Evolutionary conservation across 805 yeast genomes (phyloP).

Genomic region (Candida rishiriensis): DNA sequence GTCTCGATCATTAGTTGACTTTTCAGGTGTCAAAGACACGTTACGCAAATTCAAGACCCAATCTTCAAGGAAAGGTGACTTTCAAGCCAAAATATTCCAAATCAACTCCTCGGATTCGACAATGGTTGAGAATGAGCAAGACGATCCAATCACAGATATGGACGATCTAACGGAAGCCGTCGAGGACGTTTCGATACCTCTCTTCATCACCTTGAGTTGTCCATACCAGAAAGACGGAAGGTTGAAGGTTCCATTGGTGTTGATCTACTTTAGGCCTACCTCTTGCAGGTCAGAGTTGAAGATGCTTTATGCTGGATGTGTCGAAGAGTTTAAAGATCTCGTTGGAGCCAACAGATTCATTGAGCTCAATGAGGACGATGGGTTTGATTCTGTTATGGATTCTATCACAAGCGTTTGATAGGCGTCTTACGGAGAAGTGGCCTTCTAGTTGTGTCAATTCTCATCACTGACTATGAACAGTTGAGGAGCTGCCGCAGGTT

Average conservation of each 20-base stretch:
- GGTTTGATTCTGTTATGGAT: conserved; percentile 54
- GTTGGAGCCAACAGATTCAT: conserved; percentile 69
- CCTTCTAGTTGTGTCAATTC: too few relatives aligned
- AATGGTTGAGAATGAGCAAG: conserved; percentile 40
- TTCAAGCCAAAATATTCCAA: conserved; percentile 59
- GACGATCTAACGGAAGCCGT: conserved; percentile 54
- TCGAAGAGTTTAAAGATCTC: conserved; percentile 70
- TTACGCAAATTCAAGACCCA: conserved; percentile 71
- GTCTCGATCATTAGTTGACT: too few relatives aligned
- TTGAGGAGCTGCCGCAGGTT: too few relatives aligned
- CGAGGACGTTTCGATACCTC: conserved; percentile 75
- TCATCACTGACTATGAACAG: too few relatives aligned
- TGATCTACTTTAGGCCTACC: conserved; percentile 85
- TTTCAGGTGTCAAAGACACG: neutral
- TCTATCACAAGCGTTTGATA: conserved; percentile 15
- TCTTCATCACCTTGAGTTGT: conserved; percentile 71
- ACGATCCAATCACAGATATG: conserved; percentile 33
- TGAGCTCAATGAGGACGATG: conserved; percentile 65
- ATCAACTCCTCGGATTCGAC: conserved; percentile 56
- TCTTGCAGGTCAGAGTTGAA: conserved; percentile 77
- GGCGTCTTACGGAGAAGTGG: too few relatives aligned
- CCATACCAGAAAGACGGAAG: conserved; percentile 76
- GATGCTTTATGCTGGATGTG: conserved; percentile 90
- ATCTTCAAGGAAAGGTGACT: conserved; percentile 56
- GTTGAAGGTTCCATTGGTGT: conserved; percentile 64